These are phyloP conservation scores for Solanum pimpinellifolium DNA, from an alignment of 257 asterid genomes.

Conservation along the genomic window DNA sequence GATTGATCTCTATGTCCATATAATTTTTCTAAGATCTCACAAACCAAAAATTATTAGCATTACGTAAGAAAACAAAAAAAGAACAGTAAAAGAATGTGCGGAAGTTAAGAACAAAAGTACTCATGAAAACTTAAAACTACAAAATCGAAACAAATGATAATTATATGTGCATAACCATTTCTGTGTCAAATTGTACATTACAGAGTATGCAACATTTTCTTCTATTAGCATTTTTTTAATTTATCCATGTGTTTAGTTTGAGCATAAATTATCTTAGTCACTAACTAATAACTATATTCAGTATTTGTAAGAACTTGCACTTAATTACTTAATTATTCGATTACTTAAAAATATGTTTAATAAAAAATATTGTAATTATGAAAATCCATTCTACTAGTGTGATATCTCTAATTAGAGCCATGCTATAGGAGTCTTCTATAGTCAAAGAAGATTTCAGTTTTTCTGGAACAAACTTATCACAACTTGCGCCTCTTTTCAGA, in stretches of 20 bases:
- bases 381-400: background rate
- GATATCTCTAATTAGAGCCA: background rate
- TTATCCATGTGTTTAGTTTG: background rate
- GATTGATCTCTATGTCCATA: background rate
- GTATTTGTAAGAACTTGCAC: background rate
- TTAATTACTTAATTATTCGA: background rate
- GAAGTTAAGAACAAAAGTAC: background rate
- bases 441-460: background rate
- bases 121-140: background rate
- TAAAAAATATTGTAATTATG: background rate
- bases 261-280: background rate
- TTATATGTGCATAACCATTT: background rate
- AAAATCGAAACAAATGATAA: background rate
- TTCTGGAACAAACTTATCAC: background rate
- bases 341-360: background rate
- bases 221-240: background rate
- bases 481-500: background rate
- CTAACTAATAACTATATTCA: background rate
- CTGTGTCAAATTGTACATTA: background rate
- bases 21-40: background rate
- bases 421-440: background rate
- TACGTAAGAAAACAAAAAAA: background rate
- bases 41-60: background rate
- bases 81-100: background rate
- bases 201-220: background rate